phyloP scores from a whole-genome alignment of 202 grass and related monocot genomes.

The Cymbopogon flexuosus region DNA sequence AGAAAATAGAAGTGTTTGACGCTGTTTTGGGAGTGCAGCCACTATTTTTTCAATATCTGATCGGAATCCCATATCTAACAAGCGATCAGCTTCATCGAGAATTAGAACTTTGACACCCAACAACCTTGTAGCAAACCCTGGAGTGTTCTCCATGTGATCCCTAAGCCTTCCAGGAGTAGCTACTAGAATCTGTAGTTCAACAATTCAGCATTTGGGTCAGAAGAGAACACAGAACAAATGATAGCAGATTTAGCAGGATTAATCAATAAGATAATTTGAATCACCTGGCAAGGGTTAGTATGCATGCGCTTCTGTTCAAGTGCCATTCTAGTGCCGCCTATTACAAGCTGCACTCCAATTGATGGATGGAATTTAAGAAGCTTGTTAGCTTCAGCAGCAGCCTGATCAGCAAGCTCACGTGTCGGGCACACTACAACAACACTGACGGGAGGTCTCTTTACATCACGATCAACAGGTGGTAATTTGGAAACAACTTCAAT shows the following conservation, averaged over 20 bases:
- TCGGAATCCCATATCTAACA: conserved; percentile 96
- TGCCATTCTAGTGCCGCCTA: conserved; percentile 86
- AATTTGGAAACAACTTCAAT: conserved; percentile 73
- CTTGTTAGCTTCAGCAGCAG: conserved; percentile 66
- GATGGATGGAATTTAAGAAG: conserved; percentile 85
- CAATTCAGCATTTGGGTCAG: conserved; percentile 15
- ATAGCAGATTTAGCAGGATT: not conserved
- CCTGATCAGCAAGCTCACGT: conserved; percentile 93
- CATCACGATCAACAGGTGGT: conserved; percentile 58
- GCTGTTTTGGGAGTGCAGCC: conserved; percentile 77
- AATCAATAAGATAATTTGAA: conserved; percentile 24
- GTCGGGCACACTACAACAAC: conserved; percentile 83
- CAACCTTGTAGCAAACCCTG: conserved; percentile 83
- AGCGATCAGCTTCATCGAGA: conserved; percentile 92
- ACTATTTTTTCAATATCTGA: conserved; percentile 95
- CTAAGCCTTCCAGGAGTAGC: conserved; percentile 76
- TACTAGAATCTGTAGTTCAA: conserved; percentile 66
- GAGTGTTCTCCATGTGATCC: conserved; percentile 97
- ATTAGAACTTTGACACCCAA: conserved; percentile 87
- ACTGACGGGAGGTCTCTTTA: conserved; percentile 74
- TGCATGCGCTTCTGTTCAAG: conserved; percentile 88
- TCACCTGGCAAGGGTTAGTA: conserved; percentile 82
- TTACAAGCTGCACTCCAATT: conserved; percentile 87
- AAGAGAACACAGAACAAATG: not conserved
- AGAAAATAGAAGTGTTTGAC: conserved; percentile 89